Evolutionary conservation across 2,329 filamentous ascomycete genomes (phyloP).

Genomic region (Escovopsis sp.): DNA sequence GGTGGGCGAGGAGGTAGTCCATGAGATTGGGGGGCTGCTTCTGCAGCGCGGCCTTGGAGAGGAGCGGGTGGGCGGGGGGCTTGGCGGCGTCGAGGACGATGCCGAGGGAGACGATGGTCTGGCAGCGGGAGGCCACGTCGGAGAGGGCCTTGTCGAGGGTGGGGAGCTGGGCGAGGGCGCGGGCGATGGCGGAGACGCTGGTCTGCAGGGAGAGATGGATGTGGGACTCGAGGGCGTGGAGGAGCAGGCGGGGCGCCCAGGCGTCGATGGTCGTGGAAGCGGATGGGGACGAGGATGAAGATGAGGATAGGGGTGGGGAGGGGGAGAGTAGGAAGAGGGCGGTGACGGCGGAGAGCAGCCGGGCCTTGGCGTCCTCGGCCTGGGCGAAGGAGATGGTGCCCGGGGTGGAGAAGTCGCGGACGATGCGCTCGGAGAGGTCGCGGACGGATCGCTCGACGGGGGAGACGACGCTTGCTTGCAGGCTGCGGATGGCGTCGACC

Average conservation of each 20-base stretch:
- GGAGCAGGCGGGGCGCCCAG: conserved; percentile 53
- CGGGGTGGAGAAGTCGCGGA: conserved; percentile 67
- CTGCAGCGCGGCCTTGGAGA: conserved; percentile 25
- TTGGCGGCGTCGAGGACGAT: conserved; percentile 54
- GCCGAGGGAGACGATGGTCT: conserved; percentile 83
- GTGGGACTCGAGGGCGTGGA: conserved; percentile 66
- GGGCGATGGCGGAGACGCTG: conserved; percentile 57
- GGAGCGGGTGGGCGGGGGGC: conserved; percentile 52
- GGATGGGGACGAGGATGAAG: conserved; percentile 16
- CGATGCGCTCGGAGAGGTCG: conserved; percentile 58
- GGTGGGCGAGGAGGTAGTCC: conserved; percentile 53
- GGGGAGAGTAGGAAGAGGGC: conserved; percentile 74
- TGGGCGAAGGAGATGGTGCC: conserved; percentile 42
- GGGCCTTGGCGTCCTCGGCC: conserved; percentile 58
- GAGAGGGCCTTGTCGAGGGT: conserved; percentile 65
- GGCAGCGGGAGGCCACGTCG: conserved; percentile 72
- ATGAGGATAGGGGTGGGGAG: conserved; percentile 51
- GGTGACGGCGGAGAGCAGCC: conserved; percentile 57
- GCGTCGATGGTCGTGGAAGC: too few relatives aligned
- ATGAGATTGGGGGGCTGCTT: conserved; percentile 38
- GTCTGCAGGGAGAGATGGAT: conserved; percentile 68
- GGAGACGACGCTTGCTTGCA: conserved; percentile 53
- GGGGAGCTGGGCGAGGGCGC: conserved; percentile 66
- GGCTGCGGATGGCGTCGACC: conserved; percentile 54
- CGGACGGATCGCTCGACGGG: conserved; percentile 63